Evolutionary conservation across 176 grass and related monocot genomes (phyloP), one percentile per base, ranked within the genome.

Genomic region (Triticum dicoccoides): DNA sequence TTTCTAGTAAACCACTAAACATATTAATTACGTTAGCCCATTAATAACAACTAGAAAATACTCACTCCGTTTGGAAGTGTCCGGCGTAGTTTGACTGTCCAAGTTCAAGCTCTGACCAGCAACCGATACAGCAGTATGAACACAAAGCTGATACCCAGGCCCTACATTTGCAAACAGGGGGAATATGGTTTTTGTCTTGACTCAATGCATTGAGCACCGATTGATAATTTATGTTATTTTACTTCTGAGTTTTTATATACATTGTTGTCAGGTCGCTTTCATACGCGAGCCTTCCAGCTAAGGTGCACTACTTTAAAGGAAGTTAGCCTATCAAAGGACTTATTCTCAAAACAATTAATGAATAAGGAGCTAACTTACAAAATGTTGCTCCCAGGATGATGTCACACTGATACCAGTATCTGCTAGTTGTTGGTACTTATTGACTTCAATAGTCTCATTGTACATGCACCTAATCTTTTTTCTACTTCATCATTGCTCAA

Each of bases 351-450:
- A 73, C 21, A 45, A 73, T 25, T 39, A 45, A 41, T 73, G 39
- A 44, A 45, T 25, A 24, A 76, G 44, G 44, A 76, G 73, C 73
- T 52, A 76, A 51, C 73, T 76, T 52, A 52, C 73, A 32, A 76
- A 52, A 32, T 32, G 44, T 76, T 15, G 8, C 24, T 76, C 7
- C 52, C 73, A 52, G 73, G 14, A 76, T 76, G 73, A 76, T 76
- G 73, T 14, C 73, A 76, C 25, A 52, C 44, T 76, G 73, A 51
- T 74, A 30, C 25, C 24, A 76, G 11, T 32, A 76, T 76, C 73
- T 52, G 42, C 24, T 51, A 52, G 42, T 76, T 52, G 13, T 45
- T 52, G 73, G 2, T 51, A 75, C 23, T 29, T 75, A 44, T 51
- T 14, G 72, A 75, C 23, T 75, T 75, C n/a, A 27, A 29, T 49